Percentiles rank a stretch among this genome's conserved stretches.
Conservation (phyloP, 805 yeast genomes). For the Zygosaccharomyces lentus region DNA sequence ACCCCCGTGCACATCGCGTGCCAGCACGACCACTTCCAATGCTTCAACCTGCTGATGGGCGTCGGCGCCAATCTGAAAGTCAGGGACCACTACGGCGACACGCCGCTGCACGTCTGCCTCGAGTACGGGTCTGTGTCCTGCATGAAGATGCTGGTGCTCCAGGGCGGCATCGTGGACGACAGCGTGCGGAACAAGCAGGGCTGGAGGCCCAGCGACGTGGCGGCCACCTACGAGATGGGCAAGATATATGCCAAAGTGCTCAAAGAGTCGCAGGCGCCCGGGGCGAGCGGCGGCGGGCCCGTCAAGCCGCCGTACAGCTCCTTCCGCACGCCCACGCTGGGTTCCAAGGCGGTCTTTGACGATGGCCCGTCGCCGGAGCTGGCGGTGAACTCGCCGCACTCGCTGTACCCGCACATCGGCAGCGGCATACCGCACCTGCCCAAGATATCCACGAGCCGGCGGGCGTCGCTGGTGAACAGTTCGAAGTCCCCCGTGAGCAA, state of each 20-base stretch:
- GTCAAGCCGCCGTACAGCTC: conserved; percentile 22
- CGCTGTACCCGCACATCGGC: conserved; percentile 13
- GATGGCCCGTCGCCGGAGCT: conserved; percentile 30
- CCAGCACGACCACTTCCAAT: conserved; percentile 53
- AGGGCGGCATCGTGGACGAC: conserved; percentile 45
- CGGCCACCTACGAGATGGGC: conserved; percentile 49
- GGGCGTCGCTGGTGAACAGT: conserved; percentile 17
- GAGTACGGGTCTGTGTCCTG: conserved; percentile 62
- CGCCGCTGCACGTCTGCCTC: conserved; percentile 81
- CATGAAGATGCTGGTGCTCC: conserved; percentile 46
- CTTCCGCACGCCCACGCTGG: conserved; percentile 27
- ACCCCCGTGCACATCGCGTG: conserved; percentile 73
- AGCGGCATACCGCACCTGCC: conserved; percentile 20
- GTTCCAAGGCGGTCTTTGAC: conserved; percentile 26
- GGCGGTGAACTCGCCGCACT: conserved; percentile 24
- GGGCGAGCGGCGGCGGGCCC: conserved; percentile 1
- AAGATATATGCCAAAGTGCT: conserved; percentile 37
- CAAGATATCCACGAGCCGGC: conserved; percentile 24
- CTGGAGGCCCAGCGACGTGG: conserved; percentile 61
- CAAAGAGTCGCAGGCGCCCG: conserved; percentile 20
- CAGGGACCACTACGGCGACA: conserved; percentile 70
- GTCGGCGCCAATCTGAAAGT: conserved; percentile 74
- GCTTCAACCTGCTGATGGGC: conserved; percentile 60
- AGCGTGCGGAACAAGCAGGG: conserved; percentile 51
- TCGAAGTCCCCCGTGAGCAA: conserved; percentile 17